A percentile compares a stretch with the other conserved stretches of the same genome.
phyloP scores from a whole-genome alignment of 192 early-diverging fungal species.

The Paraglomus brasilianum region DNA sequence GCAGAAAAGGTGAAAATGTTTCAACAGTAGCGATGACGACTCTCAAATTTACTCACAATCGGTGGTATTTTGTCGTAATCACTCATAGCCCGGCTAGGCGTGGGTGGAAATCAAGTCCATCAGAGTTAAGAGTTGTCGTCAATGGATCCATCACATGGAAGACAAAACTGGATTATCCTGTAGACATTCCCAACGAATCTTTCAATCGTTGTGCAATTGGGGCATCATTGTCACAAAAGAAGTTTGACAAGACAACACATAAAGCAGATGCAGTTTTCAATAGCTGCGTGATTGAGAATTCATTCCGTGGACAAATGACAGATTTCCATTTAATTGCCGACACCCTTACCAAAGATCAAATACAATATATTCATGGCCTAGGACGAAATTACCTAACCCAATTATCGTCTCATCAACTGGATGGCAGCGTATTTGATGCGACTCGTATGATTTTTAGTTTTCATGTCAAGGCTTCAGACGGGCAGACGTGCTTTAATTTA shows the following conservation, averaged over 20 bases:
- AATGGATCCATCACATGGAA: constrained; percentile 19
- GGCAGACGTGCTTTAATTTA: constrained; percentile 26
- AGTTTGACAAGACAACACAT: background rate
- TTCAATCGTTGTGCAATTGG: constrained; percentile 28
- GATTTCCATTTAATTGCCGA: constrained; percentile 15
- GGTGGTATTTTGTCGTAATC: constrained; percentile 27
- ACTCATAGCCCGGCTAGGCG: constrained; percentile 6
- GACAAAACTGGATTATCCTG: constrained; percentile 22
- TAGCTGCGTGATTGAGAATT: constrained; percentile 2
- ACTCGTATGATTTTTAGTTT: constrained; percentile 9
- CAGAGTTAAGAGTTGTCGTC: constrained; percentile 14
- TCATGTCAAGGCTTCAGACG: constrained; percentile 24
- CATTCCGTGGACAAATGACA: constrained; percentile 29
- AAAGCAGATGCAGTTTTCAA: background rate
- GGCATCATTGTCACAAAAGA: constrained; percentile 2
- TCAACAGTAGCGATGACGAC: constrained; percentile 3
- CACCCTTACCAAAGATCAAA: constrained; percentile 16
- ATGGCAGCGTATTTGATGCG: constrained; percentile 9
- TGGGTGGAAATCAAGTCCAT: constrained; percentile 21
- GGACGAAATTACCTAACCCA: constrained; percentile 16
- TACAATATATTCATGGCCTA: background rate
- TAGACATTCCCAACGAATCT: background rate
- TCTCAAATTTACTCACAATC: constrained; percentile 22
- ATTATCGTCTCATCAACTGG: background rate
- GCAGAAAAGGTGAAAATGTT: constrained; percentile 10